Base-by-base conservation (phyloP, 2,329 filamentous ascomycete genomes). In the Neurospora crassa region DNA sequence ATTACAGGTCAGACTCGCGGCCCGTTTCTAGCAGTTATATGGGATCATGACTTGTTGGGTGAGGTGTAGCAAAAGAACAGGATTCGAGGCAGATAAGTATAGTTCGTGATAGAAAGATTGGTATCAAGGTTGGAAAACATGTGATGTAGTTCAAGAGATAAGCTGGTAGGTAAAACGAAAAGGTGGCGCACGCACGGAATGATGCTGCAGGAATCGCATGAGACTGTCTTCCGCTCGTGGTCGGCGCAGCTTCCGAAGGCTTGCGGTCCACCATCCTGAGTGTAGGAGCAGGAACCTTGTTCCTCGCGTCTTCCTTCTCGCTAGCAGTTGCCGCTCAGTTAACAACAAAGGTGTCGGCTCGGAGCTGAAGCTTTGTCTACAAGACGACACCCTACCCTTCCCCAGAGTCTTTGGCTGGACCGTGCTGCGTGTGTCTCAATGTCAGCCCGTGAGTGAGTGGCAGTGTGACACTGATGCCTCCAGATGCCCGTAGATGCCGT, bases 171-270 rank as follows among this genome's bases (percentile, higher is more conserved):
- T 47, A 43, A 67, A 68, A 41, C 41, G 63, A 67, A 70, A 71
- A 68, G 68, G 70, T 68, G 71, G 77, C 85, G 80, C 81, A 63
- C 53, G 53, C 53, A 87, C 85, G 85, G 78, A 87, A 87, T 69
- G 84, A 85, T 72, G 84, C 83, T 77, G 82, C 80, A 76, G 84
- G 84, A 63, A 82, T 79, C 74, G 83, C 78, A 73, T 83, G 82
- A 40, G 79, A 79, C 75, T 83, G 81, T 76, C 80, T 81, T 76
- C 53, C 53, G 29, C 53, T 63, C 53, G 53, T 63, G 53, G 80
- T 78, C 74, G 82, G 78, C 40, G 80, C 81, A 69, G 81, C 79
- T 77, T 84, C 83, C 70, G 82, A 79, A 75, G 79, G 79, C 77
- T 83, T 85, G 76, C 82, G 82, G 74, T 85, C 76, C 71, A 75